Conservation (phyloP, 129 eudicot genomes). For the Flaveria linearis region DNA sequence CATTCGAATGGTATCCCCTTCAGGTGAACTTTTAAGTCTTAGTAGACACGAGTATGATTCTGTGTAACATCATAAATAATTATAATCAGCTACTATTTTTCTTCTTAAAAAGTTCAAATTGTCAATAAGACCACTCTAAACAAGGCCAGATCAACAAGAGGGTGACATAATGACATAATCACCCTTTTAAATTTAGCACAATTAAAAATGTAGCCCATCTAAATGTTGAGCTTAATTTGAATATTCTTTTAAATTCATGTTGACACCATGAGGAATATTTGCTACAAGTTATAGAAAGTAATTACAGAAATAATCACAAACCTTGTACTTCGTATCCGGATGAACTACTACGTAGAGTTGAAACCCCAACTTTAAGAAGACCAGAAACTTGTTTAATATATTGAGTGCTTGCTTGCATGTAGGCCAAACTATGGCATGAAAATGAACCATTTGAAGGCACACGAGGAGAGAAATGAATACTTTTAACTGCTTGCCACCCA, state of each 20-base stretch:
- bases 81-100: constrained; percentile 10
- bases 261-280: background rate
- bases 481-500: constrained; percentile 70
- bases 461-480: constrained; percentile 59
- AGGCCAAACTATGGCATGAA: constrained; percentile 79
- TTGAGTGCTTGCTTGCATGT: constrained; percentile 73
- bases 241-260: background rate
- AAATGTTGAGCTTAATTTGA: background rate
- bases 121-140: background rate
- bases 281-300: background rate
- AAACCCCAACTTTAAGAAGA: constrained; percentile 70
- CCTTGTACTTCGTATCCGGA: constrained; percentile 77
- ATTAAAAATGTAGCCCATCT: background rate
- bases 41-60: constrained; percentile 65
- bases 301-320: constrained; percentile 19
- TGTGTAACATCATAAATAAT: constrained; percentile 32
- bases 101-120: background rate
- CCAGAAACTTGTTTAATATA: constrained; percentile 84
- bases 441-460: constrained; percentile 66
- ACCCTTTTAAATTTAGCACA: constrained; percentile 3
- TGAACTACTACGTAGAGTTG: constrained; percentile 69
- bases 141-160: background rate
- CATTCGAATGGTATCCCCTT: constrained; percentile 73
- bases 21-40: constrained; percentile 76
- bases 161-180: no score